Percentiles rank a stretch among this genome's conserved stretches.
Evolutionary conservation across 1,284 basidiomycete genomes (phyloP).

Genomic region (Phlebopus sp.): DNA sequence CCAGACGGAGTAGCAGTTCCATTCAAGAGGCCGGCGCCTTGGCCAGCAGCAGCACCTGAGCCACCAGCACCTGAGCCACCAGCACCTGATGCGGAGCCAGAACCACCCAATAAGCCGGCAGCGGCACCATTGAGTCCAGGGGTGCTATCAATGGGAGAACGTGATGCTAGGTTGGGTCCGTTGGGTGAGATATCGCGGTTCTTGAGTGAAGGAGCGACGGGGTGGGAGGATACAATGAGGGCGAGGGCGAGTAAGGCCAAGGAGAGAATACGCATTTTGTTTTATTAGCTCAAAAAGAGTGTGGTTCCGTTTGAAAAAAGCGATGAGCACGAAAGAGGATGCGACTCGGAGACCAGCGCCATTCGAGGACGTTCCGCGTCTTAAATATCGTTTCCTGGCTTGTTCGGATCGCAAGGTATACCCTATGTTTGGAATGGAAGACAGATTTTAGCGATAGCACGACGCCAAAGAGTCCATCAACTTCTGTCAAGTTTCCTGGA

Average conservation of each 20-base stretch:
- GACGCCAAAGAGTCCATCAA: no score
- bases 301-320: neutral
- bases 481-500: no score
- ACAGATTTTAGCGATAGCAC: no score
- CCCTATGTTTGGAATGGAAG: no score
- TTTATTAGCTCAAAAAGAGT: neutral
- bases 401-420: no score
- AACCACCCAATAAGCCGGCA: no score
- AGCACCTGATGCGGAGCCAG: no score
- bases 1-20: neutral
- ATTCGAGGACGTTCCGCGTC: no score
- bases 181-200: neutral
- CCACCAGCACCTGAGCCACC: neutral
- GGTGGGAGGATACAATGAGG: neutral
- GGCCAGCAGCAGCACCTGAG: neutral
- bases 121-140: no score
- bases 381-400: no score
- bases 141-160: no score
- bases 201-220: neutral
- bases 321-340: neutral
- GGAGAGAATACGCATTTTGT: neutral
- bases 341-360: neutral
- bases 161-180: no score
- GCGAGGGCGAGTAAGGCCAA: neutral
- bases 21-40: neutral